These are phyloP conservation scores for Yarrowia hollandica DNA, from an alignment of 805 yeast species.

Conservation along the genomic window DNA sequence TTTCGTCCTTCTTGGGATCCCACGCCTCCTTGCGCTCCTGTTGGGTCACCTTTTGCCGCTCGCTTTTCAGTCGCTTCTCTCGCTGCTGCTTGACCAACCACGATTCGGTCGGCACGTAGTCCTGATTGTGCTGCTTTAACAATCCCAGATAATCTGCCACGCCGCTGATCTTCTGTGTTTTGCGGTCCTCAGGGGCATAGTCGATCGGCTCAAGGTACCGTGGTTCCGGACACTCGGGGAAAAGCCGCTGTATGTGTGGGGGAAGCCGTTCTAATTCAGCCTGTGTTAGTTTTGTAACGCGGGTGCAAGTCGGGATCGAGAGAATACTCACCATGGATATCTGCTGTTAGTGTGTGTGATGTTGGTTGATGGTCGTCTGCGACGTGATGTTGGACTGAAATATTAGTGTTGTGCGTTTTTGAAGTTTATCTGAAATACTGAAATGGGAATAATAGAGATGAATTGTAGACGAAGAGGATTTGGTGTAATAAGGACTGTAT, in stretches of 20 bases:
- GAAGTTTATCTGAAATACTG: constrained; percentile 11
- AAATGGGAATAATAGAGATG: too few species aligned
- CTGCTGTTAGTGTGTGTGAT: constrained; percentile 7
- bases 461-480: too few species aligned
- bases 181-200: constrained; percentile 49
- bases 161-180: constrained; percentile 51
- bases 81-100: constrained; percentile 39
- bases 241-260: constrained; percentile 51
- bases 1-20: constrained; percentile 60
- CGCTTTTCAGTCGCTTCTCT: constrained; percentile 37
- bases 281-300: constrained; percentile 34
- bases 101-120: constrained; percentile 42
- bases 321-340: constrained; percentile 7
- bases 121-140: constrained; percentile 38
- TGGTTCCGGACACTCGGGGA: constrained; percentile 60
- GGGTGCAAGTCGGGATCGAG: too few species aligned
- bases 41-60: constrained; percentile 39
- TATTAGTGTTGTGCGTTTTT: constrained; percentile 4
- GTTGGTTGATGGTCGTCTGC: not conserved
- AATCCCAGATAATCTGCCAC: constrained; percentile 42
- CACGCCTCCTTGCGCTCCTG: constrained; percentile 45
- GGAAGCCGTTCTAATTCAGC: constrained; percentile 48
- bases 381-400: not conserved
- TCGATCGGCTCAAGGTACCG: constrained; percentile 53
- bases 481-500: too few species aligned